A percentile compares a stretch with the other conserved stretches of the same genome.
Evolutionary conservation across 768 basidiomycete species (phyloP).

Genomic region (Fomitopsis pulvina): DNA sequence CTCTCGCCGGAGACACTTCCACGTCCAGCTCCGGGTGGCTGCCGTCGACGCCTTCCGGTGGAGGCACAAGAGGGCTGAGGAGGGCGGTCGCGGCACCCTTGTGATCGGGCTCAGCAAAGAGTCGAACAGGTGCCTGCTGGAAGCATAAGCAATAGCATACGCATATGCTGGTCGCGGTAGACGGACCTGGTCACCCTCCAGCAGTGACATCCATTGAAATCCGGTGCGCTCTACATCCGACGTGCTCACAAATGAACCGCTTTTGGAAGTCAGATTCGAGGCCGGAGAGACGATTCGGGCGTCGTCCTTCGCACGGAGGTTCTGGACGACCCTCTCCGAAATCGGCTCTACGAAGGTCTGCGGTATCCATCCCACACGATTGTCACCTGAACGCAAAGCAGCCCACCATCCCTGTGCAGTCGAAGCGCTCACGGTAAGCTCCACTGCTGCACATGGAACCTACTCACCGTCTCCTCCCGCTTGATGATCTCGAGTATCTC

Average conservation of each 20-base stretch:
- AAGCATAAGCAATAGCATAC: neutral
- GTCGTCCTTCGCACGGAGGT: constrained; percentile 24
- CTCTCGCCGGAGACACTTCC: constrained; percentile 10
- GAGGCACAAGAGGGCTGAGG: constrained; percentile 13
- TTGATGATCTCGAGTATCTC: constrained; percentile 66
- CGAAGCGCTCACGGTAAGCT: neutral
- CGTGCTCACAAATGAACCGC: neutral
- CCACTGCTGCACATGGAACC: neutral
- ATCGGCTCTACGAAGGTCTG: constrained; percentile 59
- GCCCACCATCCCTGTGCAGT: constrained; percentile 66
- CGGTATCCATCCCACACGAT: constrained; percentile 70
- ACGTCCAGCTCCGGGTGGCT: constrained; percentile 7
- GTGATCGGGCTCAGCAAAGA: neutral
- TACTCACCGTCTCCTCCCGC: constrained; percentile 45
- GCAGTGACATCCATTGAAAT: constrained; percentile 17
- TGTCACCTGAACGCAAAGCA: constrained; percentile 49
- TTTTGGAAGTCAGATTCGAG: neutral
- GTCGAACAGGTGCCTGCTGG: neutral
- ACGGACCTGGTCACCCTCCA: constrained; percentile 17
- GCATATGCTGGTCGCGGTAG: neutral
- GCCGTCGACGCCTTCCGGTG: constrained; percentile 13
- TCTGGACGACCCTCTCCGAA: constrained; percentile 43
- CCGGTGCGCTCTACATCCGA: neutral
- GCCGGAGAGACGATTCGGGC: constrained; percentile 5
- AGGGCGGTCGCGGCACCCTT: neutral